A percentile compares a stretch with the other conserved stretches of the same genome.
Evolutionary conservation across 2,329 filamentous ascomycete genomes (phyloP).

Genomic region (Xylariaceae sp.): DNA sequence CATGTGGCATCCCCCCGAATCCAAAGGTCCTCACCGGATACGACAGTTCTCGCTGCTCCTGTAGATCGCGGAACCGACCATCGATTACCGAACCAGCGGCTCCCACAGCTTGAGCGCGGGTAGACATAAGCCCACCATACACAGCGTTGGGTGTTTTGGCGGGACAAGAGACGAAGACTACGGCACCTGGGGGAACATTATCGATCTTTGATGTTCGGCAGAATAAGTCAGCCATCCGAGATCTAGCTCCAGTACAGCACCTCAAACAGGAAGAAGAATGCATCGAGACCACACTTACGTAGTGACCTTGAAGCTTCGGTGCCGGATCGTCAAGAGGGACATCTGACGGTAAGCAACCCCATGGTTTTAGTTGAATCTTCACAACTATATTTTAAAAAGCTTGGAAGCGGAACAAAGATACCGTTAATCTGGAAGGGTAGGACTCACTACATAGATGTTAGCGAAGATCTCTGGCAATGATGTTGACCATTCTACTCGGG

Average conservation of each 20-base stretch:
- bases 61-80: constrained; percentile 50
- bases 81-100: constrained; percentile 51
- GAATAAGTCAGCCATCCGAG: background rate
- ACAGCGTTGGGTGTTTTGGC: constrained; percentile 46
- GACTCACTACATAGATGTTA: no score
- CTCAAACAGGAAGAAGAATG: background rate
- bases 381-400: no score
- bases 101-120: constrained; percentile 42
- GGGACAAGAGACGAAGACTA: constrained; percentile 51
- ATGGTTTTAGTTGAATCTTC: no score
- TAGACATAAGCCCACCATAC: constrained; percentile 54
- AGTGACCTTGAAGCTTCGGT: constrained; percentile 45
- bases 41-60: constrained; percentile 49
- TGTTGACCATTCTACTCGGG: no score
- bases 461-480: no score
- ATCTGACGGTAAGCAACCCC: constrained; percentile 19
- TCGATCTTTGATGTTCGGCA: constrained; percentile 42
- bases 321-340: constrained; percentile 44
- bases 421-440: no score
- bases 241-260: no score
- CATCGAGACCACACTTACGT: constrained; percentile 36
- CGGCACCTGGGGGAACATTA: constrained; percentile 42
- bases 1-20: background rate
- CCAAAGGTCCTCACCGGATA: constrained; percentile 35
- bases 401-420: no score